These are phyloP conservation scores for Paramecium sonneborni DNA, from an alignment of 73 alveolate genomes.

Conservation along the genomic window DNA sequence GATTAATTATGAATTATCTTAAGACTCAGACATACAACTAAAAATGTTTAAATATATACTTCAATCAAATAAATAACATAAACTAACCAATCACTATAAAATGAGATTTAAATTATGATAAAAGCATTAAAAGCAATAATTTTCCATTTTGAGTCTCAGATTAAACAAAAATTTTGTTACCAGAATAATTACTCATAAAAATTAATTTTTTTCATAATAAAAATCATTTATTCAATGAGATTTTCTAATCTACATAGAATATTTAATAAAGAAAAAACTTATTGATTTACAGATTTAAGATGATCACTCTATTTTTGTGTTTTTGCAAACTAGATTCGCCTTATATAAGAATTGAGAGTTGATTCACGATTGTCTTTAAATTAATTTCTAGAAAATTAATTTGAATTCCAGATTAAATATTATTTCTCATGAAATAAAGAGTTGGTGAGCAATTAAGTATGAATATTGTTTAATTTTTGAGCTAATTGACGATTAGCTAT, in stretches of 20 bases:
- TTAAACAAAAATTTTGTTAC: too few species aligned
- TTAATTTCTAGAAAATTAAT: background rate
- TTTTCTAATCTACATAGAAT: background rate
- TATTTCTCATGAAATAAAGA: background rate
- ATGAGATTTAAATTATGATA: too few species aligned
- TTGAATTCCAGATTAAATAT: background rate
- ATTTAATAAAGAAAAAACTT: background rate
- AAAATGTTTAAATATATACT: too few species aligned
- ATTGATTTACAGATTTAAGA: background rate
- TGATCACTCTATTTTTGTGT: too few species aligned
- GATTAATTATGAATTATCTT: too few species aligned
- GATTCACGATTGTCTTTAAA: background rate
- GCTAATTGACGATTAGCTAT: background rate
- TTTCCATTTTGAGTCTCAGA: too few species aligned
- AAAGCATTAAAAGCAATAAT: too few species aligned
- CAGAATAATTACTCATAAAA: too few species aligned
- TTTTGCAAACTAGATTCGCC: too few species aligned
- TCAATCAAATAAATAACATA: too few species aligned
- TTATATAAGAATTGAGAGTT: background rate
- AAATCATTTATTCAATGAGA: background rate
- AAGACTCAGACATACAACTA: too few species aligned
- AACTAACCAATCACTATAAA: too few species aligned
- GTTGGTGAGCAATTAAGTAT: background rate
- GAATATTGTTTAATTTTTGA: background rate
- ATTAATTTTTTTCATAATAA: background rate